A percentile compares a stretch with the other conserved stretches of the same genome.
These are phyloP conservation scores for Russula foetens DNA, from an alignment of 768 basidiomycete genomes.

Conservation along the genomic window DNA sequence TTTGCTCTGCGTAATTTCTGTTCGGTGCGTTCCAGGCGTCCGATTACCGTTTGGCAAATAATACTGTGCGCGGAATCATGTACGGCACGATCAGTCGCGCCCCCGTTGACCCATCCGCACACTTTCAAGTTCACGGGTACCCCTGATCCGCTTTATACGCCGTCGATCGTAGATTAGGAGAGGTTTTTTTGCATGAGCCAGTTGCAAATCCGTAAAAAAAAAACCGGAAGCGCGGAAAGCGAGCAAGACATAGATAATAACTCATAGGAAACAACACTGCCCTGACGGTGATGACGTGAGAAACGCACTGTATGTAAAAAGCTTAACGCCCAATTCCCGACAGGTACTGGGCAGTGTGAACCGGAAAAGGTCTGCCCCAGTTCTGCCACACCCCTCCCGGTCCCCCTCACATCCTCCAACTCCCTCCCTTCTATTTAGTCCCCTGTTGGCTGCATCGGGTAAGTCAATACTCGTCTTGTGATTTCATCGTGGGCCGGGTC, in stretches of 20 bases:
- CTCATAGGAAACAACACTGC: not conserved
- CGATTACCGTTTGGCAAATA: not conserved
- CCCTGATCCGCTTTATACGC: conserved; percentile 1
- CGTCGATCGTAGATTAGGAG: not conserved
- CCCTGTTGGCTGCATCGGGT: conserved; percentile 11
- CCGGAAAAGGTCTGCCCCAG: conserved; percentile 6
- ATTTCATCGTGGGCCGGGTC: conserved; percentile 4
- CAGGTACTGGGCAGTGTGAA: conserved; percentile 12
- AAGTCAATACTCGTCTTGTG: conserved; percentile 13
- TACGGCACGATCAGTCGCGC: not conserved
- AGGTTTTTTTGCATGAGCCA: not conserved
- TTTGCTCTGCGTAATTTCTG: conserved; percentile 9
- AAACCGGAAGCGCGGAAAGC: not conserved
- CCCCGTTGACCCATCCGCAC: not conserved
- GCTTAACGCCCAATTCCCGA: conserved; percentile 13
- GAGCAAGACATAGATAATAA: no score
- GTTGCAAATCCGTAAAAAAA: no score
- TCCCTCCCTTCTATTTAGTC: conserved; percentile 13
- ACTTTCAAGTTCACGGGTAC: not conserved
- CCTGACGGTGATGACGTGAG: conserved; percentile 14
- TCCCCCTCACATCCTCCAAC: not conserved
- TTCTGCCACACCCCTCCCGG: no score
- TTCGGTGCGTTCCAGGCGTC: not conserved
- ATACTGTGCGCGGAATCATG: no score
- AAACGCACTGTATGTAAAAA: conserved; percentile 8